These are phyloP conservation scores for Mangifera indica DNA, from an alignment of 345 rosid genomes.

Conservation along the genomic window DNA sequence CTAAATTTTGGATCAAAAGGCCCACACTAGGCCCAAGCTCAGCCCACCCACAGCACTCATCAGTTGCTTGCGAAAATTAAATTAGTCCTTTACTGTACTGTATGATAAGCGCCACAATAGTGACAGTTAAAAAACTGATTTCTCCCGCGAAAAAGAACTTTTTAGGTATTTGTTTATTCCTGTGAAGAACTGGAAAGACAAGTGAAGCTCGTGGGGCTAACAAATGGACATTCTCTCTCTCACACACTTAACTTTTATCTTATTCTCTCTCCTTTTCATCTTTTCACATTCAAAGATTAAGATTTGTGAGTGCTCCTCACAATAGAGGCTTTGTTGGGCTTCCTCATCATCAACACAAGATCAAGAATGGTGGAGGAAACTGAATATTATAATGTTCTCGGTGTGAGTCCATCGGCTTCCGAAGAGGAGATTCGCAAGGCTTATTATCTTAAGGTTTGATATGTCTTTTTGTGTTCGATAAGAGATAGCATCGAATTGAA, in stretches of 20 bases:
- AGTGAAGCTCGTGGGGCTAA: conserved; percentile 37
- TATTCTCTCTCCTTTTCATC: conserved; percentile 12
- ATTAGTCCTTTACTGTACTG: neutral
- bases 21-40: conserved; percentile 1
- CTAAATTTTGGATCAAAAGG: neutral
- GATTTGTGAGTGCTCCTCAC: conserved; percentile 4
- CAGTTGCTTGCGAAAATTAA: neutral
- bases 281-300: neutral
- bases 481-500: no score
- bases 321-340: neutral
- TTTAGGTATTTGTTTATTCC: conserved; percentile 41
- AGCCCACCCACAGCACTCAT: conserved; percentile 15
- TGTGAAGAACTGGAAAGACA: conserved; percentile 63
- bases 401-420: conserved; percentile 52
- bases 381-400: conserved; percentile 70
- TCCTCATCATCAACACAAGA: neutral
- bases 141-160: conserved; percentile 54
- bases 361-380: conserved; percentile 63
- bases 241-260: conserved; percentile 14
- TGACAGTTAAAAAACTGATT: conserved; percentile 42
- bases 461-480: no score
- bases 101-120: conserved; percentile 33
- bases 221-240: neutral
- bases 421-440: conserved; percentile 70
- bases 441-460: conserved; percentile 61